phyloP scores from a whole-genome alignment of 768 basidiomycete species.

The Naganishia randhawae region DNA sequence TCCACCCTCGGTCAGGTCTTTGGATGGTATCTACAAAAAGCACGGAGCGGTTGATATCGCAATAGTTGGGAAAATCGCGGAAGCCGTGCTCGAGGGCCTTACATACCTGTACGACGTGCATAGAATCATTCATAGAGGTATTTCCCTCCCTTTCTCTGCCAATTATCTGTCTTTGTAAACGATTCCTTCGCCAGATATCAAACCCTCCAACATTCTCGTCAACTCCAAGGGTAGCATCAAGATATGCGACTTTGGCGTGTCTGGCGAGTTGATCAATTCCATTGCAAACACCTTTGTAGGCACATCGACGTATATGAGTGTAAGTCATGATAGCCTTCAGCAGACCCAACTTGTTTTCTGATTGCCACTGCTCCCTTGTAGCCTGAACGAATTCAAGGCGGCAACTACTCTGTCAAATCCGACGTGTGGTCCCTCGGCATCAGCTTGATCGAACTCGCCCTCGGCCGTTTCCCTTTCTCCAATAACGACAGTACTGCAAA shows the following conservation, averaged over 20 bases:
- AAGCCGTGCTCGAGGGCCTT: conserved; percentile 88
- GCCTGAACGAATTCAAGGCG: conserved; percentile 99
- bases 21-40: conserved; percentile 93
- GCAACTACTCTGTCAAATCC: conserved; percentile 96
- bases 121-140: conserved; percentile 94
- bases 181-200: conserved; percentile 71
- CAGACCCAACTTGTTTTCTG: conserved; percentile 1
- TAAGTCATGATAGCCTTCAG: conserved; percentile 54
- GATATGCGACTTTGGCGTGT: conserved; percentile 98
- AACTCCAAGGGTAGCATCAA: conserved; percentile 96
- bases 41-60: conserved; percentile 90
- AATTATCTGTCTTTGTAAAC: background rate
- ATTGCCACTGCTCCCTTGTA: conserved; percentile 47
- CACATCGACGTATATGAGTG: conserved; percentile 99
- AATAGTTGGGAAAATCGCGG: conserved; percentile 86
- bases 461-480: conserved; percentile 95
- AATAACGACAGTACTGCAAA: conserved; percentile 35
- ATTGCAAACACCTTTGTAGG: conserved; percentile 99
- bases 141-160: background rate
- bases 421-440: conserved; percentile 99
- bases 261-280: conserved; percentile 96
- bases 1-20: conserved; percentile 55
- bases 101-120: conserved; percentile 89
- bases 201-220: conserved; percentile 94
- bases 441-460: conserved; percentile 90